phyloP scores from a whole-genome alignment of 306 rosid genomes.

The Corylus heterophylla region DNA sequence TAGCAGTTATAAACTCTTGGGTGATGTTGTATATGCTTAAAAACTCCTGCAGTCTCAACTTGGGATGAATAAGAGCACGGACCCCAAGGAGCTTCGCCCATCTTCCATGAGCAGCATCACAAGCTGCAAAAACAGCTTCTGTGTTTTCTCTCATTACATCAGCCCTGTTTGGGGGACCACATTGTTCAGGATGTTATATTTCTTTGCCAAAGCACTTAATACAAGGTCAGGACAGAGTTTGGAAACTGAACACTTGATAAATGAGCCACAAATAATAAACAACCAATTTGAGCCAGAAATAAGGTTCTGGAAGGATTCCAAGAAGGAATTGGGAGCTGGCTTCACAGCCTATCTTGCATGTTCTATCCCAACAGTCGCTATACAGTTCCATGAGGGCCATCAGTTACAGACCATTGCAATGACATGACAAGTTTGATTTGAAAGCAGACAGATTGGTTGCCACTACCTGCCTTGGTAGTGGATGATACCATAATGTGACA shows the following conservation, averaged over 20 bases:
- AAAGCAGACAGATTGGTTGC: background rate
- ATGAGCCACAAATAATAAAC: background rate
- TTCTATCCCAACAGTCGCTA: background rate
- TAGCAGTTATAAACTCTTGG: constrained; percentile 88
- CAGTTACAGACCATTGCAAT: background rate
- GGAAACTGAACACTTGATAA: constrained; percentile 5
- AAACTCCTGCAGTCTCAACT: constrained; percentile 92
- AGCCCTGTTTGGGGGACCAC: constrained; percentile 80
- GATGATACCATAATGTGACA: background rate
- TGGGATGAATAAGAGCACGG: constrained; percentile 93
- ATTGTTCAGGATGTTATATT: constrained; percentile 55
- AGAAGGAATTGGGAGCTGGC: background rate
- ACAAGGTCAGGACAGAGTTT: constrained; percentile 15
- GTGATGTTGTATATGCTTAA: constrained; percentile 76
- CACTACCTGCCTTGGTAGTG: background rate
- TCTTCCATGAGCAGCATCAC: constrained; percentile 99
- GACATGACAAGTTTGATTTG: background rate
- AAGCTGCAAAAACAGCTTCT: constrained; percentile 99
- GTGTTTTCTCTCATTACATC: constrained; percentile 99
- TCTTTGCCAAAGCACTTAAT: constrained; percentile 28
- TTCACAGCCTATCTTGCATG: background rate
- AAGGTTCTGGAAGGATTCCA: background rate
- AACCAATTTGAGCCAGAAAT: constrained; percentile 1
- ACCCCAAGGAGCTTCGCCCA: constrained; percentile 99
- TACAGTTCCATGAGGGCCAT: background rate